Conservation (phyloP, 2,329 filamentous ascomycete species). For the Sclerotinia nivalis region DNA sequence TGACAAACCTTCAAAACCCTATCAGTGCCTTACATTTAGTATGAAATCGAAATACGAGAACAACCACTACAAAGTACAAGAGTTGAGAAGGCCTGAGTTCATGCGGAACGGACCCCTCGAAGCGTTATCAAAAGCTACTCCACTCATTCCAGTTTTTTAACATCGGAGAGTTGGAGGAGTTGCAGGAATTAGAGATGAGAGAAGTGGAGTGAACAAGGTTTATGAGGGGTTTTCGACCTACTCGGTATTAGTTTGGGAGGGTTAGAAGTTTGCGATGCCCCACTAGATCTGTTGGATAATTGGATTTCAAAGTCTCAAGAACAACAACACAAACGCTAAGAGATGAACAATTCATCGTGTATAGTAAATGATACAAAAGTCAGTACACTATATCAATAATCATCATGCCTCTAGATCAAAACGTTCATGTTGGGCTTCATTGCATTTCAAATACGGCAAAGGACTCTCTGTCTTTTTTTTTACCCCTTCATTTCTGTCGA, state of each 20-base stretch:
- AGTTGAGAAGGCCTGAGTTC: neutral
- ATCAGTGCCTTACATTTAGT: too few species aligned
- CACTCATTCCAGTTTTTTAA: neutral
- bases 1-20: neutral
- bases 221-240: neutral
- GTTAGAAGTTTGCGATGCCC: neutral
- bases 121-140: neutral
- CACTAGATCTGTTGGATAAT: conserved; percentile 11
- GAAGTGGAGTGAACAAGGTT: conserved; percentile 2
- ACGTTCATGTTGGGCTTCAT: conserved; percentile 5
- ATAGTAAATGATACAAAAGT: neutral
- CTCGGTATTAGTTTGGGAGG: neutral
- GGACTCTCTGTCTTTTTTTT: neutral
- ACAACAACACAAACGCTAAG: conserved; percentile 16
- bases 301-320: conserved; percentile 12
- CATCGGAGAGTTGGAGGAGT: neutral
- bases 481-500: neutral
- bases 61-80: neutral
- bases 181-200: neutral
- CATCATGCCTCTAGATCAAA: neutral
- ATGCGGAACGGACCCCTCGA: neutral
- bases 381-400: neutral
- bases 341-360: conserved; percentile 11
- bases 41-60: neutral
- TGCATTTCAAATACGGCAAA: neutral